Evolutionary conservation across 208 protist genomes (phyloP).

Genomic region (Crithidia mellificae): DNA sequence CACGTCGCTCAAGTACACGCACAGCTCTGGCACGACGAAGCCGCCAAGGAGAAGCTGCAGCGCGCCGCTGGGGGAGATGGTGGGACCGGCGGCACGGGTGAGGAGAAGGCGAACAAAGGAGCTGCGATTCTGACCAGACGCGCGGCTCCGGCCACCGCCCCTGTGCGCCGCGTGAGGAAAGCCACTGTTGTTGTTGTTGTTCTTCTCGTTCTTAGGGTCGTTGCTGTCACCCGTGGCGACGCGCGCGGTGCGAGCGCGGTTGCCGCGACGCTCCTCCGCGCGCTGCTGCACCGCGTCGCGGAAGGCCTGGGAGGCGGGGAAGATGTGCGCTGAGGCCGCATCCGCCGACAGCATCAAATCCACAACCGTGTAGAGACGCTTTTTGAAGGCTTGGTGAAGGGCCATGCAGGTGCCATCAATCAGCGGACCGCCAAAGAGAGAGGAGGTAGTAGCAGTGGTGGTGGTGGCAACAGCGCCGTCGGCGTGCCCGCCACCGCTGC

Average conservation of each 20-base stretch:
- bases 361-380: conserved; percentile 57
- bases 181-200: not conserved
- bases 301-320: conserved; percentile 36
- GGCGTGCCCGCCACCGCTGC: no score
- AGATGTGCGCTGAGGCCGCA: conserved; percentile 20
- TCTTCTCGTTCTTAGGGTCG: not conserved
- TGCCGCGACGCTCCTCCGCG: conserved; percentile 2
- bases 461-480: no score
- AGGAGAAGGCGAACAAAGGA: conserved; percentile 71
- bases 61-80: conserved; percentile 36
- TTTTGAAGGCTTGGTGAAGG: conserved; percentile 51
- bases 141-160: not conserved
- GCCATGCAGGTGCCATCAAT: conserved; percentile 74
- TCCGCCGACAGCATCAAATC: conserved; percentile 62
- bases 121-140: conserved; percentile 34
- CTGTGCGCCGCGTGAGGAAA: not conserved
- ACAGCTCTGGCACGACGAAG: conserved; percentile 75
- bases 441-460: not conserved
- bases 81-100: conserved; percentile 34
- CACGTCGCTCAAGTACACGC: conserved; percentile 66
- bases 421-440: conserved; percentile 48
- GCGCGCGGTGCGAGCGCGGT: not conserved
- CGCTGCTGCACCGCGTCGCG: conserved; percentile 31
- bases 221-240: not conserved
- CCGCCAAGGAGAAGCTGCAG: conserved; percentile 57